Evolutionary conservation across 352 stramenopile genomes (phyloP).

Genomic region (Blastocystis hominis): DNA sequence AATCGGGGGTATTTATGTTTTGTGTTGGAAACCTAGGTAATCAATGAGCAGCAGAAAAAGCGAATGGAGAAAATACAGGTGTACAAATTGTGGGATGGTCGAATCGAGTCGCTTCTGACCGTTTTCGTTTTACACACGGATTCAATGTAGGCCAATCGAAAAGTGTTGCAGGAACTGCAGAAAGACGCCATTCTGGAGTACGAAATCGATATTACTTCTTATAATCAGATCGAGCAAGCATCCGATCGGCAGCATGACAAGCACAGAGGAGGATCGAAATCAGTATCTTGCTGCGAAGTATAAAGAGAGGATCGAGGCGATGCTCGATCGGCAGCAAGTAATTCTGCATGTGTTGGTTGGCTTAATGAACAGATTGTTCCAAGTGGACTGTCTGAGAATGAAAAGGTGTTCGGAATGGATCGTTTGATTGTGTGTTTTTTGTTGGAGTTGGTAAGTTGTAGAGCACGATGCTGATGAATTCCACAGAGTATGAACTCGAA

Average conservation of each 20-base stretch:
- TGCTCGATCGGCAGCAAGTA: slow-evolving; percentile 18
- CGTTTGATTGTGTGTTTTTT: neutral
- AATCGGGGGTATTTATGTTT: neutral
- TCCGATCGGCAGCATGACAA: slow-evolving; percentile 27
- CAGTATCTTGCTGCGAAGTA: slow-evolving; percentile 17
- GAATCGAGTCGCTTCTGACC: slow-evolving; percentile 44
- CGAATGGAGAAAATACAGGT: neutral
- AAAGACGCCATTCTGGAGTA: slow-evolving; percentile 26
- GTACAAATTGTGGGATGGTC: neutral
- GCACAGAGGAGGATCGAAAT: slow-evolving; percentile 25
- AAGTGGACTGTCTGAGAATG: slow-evolving; percentile 6
- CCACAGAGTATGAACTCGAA: slow-evolving; percentile 46
- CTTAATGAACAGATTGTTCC: neutral
- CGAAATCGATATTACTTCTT: neutral
- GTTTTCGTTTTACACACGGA: neutral
- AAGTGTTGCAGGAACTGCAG: neutral
- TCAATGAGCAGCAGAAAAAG: neutral
- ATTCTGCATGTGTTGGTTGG: neutral
- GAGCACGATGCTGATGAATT: neutral
- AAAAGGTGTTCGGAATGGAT: slow-evolving; percentile 25
- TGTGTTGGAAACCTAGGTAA: neutral
- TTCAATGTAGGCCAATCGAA: neutral
- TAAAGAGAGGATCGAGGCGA: slow-evolving; percentile 14
- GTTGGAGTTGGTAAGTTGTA: neutral
- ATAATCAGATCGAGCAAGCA: neutral